Base-by-base conservation (phyloP, 2,329 filamentous ascomycete genomes). In the Microdochium bolleyi region DNA sequence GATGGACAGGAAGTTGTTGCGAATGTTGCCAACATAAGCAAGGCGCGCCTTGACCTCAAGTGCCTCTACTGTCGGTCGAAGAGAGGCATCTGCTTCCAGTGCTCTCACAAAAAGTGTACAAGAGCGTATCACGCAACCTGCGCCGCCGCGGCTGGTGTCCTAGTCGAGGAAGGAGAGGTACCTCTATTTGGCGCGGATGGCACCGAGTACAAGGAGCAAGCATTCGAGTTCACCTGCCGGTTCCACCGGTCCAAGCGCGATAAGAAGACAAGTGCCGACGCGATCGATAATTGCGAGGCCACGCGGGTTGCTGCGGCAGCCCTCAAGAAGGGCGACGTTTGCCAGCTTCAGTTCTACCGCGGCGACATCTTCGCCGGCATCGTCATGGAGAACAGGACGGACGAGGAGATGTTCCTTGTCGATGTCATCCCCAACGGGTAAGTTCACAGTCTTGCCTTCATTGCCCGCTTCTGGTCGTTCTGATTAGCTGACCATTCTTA, bases 11-110 rank as follows among this genome's bases (percentile, higher is more conserved):
- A 96, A 56, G 79, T 83, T 10, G 80, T 96, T 24, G 87, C 81
- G 59, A 92, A 95, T 59, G 81, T 91, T 50, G 79, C 82, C n/a
- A 82, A 83, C 55, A 91, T 97, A 59, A 85, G 88, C 64, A 92
- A 94, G 67, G 89, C 88, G 53, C 88, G 92, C 21, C 74, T 95
- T 60, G 91, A 95, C 24, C 84, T 97, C 60, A 96, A 95, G 69
- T 99, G 94, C 68, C 84, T 95, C 56, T 96, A 89, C 71, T 99
- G 94, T 66, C 89, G 92, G 32, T 95, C 91, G 30, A 95, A 94
- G 69, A 88, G 88, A 53, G 94, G 94, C n/a, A 90, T 90, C 16
- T 96, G 92, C 71, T 95, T 99, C 72, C 92, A 97, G 68, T 99
- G 94, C 70, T 95, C 90, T 1, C 87, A 90, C 60, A 92, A 92